Percentiles rank a stretch among this genome's conserved stretches.
These are phyloP conservation scores for Gracilariopsis chorda DNA, from an alignment of 23 red algal genomes.

Conservation along the genomic window DNA sequence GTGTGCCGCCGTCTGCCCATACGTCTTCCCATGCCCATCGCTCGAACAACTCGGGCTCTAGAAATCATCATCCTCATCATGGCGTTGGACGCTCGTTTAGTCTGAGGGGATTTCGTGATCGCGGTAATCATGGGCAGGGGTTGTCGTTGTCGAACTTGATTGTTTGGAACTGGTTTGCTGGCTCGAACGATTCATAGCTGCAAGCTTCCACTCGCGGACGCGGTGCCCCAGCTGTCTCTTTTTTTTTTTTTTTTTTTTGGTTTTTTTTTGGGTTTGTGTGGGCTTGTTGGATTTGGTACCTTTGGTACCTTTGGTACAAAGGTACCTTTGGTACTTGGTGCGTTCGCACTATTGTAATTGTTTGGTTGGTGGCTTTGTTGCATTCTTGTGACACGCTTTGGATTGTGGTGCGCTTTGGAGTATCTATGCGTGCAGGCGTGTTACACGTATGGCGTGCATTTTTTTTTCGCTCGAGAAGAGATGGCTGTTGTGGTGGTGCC, in stretches of 20 bases:
- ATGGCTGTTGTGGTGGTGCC: too few relatives aligned
- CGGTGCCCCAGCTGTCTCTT: background rate
- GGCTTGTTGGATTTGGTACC: too few relatives aligned
- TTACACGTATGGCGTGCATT: too few relatives aligned
- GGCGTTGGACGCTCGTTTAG: slow-evolving; percentile 60
- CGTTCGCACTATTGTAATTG: too few relatives aligned
- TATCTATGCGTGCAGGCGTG: too few relatives aligned
- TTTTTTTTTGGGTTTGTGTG: background rate
- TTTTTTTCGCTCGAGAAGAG: too few relatives aligned
- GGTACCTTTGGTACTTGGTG: too few relatives aligned
- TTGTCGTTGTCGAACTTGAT: slow-evolving; percentile 20
- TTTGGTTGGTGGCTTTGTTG: background rate
- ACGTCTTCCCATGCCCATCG: slow-evolving; percentile 7
- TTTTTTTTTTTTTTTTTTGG: slow-evolving; percentile 38
- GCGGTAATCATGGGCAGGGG: slow-evolving; percentile 34
- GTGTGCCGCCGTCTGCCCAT: slow-evolving; percentile 5
- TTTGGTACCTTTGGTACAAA: too few relatives aligned
- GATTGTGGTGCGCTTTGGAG: too few relatives aligned
- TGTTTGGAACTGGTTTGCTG: slow-evolving; percentile 45
- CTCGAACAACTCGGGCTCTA: background rate
- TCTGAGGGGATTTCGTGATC: slow-evolving; percentile 41
- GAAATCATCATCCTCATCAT: slow-evolving; percentile 6
- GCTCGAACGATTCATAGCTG: slow-evolving; percentile 62
- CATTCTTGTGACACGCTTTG: background rate
- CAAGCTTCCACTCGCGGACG: background rate